These are phyloP conservation scores for Arachis hypogaea DNA, from an alignment of 306 rosid genomes.

Conservation along the genomic window DNA sequence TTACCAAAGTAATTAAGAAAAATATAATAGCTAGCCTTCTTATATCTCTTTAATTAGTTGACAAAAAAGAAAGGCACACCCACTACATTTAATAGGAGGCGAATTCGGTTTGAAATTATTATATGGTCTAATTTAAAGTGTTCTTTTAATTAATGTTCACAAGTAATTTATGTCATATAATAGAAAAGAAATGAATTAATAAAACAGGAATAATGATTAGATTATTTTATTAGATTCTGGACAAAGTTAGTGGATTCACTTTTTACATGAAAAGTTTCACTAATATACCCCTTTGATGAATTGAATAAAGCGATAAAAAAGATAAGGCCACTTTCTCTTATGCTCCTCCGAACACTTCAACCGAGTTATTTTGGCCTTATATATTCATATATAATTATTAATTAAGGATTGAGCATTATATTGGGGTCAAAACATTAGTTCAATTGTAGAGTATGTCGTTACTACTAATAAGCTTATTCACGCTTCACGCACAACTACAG, in stretches of 20 bases:
- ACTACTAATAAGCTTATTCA: not conserved
- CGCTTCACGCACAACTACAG: too few relatives aligned
- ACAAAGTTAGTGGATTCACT: slow-evolving; percentile 23
- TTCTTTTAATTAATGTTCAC: too few relatives aligned
- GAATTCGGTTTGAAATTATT: too few relatives aligned
- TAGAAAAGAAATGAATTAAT: not conserved
- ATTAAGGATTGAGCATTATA: not conserved
- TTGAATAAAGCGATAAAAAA: slow-evolving; percentile 2
- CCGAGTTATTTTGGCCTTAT: not conserved
- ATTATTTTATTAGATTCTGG: slow-evolving; percentile 11
- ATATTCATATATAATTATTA: not conserved
- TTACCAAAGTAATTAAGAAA: too few relatives aligned
- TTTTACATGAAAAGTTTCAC: not conserved
- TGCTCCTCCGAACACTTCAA: not conserved
- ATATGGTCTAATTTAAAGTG: too few relatives aligned
- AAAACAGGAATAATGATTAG: not conserved
- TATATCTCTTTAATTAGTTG: not conserved
- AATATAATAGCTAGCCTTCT: not conserved
- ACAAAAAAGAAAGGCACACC: not conserved
- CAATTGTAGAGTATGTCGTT: not conserved
- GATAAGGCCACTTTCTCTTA: not conserved
- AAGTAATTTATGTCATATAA: not conserved
- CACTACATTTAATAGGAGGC: not conserved
- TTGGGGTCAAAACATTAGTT: not conserved
- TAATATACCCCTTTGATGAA: not conserved